A percentile compares a stretch with the other conserved stretches of the same genome.
phyloP scores from a whole-genome alignment of 306 rosid species.

The Pyrus bretschneideri region DNA sequence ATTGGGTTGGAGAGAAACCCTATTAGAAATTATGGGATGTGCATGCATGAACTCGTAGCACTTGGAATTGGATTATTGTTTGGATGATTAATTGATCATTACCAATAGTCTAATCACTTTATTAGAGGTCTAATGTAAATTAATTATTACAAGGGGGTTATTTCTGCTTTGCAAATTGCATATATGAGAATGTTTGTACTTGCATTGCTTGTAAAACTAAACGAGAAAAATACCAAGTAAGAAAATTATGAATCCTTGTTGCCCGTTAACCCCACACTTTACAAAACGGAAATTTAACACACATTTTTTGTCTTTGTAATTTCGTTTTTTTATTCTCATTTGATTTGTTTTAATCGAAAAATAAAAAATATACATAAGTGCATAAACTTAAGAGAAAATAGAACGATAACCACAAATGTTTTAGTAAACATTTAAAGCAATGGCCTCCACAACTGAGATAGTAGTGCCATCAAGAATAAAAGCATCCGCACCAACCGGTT shows the following conservation, averaged over 20 bases:
- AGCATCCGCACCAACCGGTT: no score
- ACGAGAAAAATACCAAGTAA: not conserved
- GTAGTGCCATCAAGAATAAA: no score
- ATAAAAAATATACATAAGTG: no score
- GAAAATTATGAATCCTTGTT: not conserved
- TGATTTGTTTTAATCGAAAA: no score
- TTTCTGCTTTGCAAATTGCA: not conserved
- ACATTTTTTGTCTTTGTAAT: no score
- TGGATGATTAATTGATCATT: not conserved
- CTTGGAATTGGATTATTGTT: no score
- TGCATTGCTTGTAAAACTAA: not conserved
- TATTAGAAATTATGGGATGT: not conserved
- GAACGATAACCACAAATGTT: no score
- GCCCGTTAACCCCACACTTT: not conserved
- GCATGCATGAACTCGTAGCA: not conserved
- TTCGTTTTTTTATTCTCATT: no score
- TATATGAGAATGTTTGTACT: not conserved
- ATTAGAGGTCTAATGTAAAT: not conserved
- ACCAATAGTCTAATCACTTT: not conserved
- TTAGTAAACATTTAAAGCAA: no score
- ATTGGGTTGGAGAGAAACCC: not conserved
- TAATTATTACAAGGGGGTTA: not conserved
- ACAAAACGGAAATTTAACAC: no score
- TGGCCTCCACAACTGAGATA: no score
- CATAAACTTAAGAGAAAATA: no score